Percentiles rank a stretch among this genome's conserved stretches.
These are phyloP conservation scores for Chaetomium globosum DNA, from an alignment of 2,329 filamentous ascomycete species.

Conservation along the genomic window DNA sequence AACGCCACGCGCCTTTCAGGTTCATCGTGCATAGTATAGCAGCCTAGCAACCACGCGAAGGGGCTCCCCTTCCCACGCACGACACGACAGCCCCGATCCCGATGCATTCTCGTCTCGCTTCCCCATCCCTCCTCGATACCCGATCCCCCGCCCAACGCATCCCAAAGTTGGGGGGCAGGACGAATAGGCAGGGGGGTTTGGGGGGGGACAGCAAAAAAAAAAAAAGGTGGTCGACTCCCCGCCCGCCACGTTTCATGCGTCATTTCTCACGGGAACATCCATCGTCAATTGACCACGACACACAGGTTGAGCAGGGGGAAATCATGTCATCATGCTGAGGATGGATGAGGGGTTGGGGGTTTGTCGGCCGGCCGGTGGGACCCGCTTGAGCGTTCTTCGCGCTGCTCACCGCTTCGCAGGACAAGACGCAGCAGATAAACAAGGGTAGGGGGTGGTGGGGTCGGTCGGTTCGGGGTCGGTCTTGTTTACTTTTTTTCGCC, in stretches of 20 bases:
- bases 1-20: not conserved
- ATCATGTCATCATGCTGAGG: not conserved
- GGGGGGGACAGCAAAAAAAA: too few species aligned
- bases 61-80: not conserved
- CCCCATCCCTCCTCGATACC: too few species aligned
- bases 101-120: too few species aligned
- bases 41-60: not conserved
- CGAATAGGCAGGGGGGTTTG: too few species aligned
- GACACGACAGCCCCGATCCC: not conserved
- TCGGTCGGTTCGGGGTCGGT: too few species aligned
- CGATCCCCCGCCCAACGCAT: too few species aligned
- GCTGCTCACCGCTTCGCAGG: too few species aligned
- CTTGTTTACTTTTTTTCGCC: constrained; percentile 2
- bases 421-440: too few species aligned
- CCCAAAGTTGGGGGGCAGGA: too few species aligned
- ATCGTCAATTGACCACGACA: not conserved
- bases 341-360: not conserved
- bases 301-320: not conserved
- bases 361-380: too few species aligned
- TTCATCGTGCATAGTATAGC: not conserved
- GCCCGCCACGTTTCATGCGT: constrained; percentile 6
- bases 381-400: too few species aligned
- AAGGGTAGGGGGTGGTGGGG: too few species aligned
- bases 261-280: not conserved
- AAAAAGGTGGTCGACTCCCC: not conserved